Evolutionary conservation across 2,329 filamentous ascomycete genomes (phyloP).

Genomic region (Sarocladium brachiariae): DNA sequence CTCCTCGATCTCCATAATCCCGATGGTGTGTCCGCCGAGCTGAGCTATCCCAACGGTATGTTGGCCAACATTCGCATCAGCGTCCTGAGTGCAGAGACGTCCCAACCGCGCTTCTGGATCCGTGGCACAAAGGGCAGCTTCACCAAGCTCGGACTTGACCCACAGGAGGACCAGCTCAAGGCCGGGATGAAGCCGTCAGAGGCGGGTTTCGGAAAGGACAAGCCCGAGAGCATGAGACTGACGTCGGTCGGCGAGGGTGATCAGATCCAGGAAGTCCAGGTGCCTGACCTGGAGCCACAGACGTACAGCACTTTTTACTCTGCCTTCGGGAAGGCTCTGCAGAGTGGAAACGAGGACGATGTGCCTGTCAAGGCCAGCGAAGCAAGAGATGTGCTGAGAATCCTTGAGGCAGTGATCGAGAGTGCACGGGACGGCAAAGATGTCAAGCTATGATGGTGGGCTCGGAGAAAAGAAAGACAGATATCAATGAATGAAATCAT

Average conservation of each 20-base stretch:
- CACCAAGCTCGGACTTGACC: constrained; percentile 64
- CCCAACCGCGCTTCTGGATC: constrained; percentile 71
- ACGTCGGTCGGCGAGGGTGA: constrained; percentile 47
- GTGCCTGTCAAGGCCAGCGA: constrained; percentile 47
- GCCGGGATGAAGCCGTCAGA: constrained; percentile 56
- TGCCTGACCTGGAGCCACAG: constrained; percentile 53
- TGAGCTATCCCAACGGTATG: constrained; percentile 58
- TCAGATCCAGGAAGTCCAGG: constrained; percentile 39
- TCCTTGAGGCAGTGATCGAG: constrained; percentile 45
- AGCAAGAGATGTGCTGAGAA: constrained; percentile 44
- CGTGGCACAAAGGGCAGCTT: constrained; percentile 68
- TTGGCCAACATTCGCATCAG: constrained; percentile 64
- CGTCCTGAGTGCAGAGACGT: constrained; percentile 59
- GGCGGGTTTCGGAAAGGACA: constrained; percentile 58
- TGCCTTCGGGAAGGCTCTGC: constrained; percentile 40
- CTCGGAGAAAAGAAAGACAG: background rate
- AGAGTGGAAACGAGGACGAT: constrained; percentile 39
- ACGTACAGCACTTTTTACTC: constrained; percentile 67
- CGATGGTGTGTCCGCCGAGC: constrained; percentile 55
- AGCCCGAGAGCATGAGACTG: constrained; percentile 51
- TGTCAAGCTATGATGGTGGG: constrained; percentile 19
- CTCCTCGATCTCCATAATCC: constrained; percentile 39
- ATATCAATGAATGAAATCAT: background rate
- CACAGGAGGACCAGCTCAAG: constrained; percentile 69
- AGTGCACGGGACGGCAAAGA: constrained; percentile 42